These are phyloP conservation scores for Boletus albobrunnescens DNA, from an alignment of 1,284 basidiomycete species.

Conservation along the genomic window DNA sequence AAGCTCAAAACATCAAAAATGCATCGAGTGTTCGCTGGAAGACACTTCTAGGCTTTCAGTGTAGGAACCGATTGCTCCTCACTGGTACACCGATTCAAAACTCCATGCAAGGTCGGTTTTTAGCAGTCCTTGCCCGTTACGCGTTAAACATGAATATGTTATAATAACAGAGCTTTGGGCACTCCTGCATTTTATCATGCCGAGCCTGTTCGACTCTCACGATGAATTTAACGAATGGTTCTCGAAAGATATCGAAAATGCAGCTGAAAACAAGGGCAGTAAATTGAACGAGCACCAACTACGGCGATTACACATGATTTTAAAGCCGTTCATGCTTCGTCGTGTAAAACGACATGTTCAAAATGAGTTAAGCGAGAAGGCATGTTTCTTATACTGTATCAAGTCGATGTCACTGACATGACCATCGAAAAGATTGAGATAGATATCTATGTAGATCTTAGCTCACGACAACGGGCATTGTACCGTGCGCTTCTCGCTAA, in stretches of 20 bases:
- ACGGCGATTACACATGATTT: constrained; percentile 94
- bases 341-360: constrained; percentile 98
- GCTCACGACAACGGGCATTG: constrained; percentile 88
- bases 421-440: constrained; percentile 78
- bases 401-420: constrained; percentile 2
- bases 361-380: constrained; percentile 99
- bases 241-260: constrained; percentile 98
- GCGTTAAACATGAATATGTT: constrained; percentile 16
- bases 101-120: constrained; percentile 88
- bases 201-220: constrained; percentile 97
- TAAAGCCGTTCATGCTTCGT: constrained; percentile 99
- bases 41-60: constrained; percentile 92
- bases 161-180: constrained; percentile 91
- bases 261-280: constrained; percentile 85
- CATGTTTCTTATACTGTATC: constrained; percentile 25
- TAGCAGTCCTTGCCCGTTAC: not conserved
- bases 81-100: constrained; percentile 99
- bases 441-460: constrained; percentile 93
- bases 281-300: constrained; percentile 95
- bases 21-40: constrained; percentile 98
- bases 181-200: constrained; percentile 99
- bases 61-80: constrained; percentile 90
- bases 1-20: constrained; percentile 99
- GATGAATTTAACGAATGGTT: constrained; percentile 99
- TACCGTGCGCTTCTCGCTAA: constrained; percentile 90